Base-by-base conservation (phyloP, 2,329 filamentous ascomycete species). In the Pyrenochaeta sp. region DNA sequence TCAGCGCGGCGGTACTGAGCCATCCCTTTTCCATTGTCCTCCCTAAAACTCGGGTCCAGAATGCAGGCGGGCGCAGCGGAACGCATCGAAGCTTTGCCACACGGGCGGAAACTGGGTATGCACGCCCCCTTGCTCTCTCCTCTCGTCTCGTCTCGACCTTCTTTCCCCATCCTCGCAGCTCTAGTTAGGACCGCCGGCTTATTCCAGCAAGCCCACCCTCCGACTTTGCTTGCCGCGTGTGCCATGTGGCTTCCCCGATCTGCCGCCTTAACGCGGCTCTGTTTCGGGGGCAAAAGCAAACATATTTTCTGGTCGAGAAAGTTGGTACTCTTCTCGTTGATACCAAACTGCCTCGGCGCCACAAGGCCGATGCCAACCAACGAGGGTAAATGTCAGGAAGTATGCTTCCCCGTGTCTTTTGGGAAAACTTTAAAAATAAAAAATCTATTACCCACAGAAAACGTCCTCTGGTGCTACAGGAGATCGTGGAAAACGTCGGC, bases 21-120 rank as follows among this genome's bases (percentile, higher is more conserved):
- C 39, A 47, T 47, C 48, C 53, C 50, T 48, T 31, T 45, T 23
- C 31, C 45, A 41, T 41, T 51, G n/a, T n/a, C n/a, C 44, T 38
- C 47, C 54, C 57, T 49, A 47, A 24, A 41, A 49, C 44, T 52
- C 47, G 58, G 58, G 48, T 59, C 50, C 51, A 45, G 44, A 39
- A 40, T 44, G 39, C 49, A 45, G 14, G 42, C 47, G 42, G 48
- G 51, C 36, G 54, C 41, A 47, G 51, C 31, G 55, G 58, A 42
- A 47, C 35, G 51, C 44, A 53, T 58, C 48, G 37, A 58, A 51
- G 49, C 55, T 55, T 65, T 51, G 58, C 61, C 61, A 62, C 62
- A 54, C 48, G 35, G 41, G 53, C 51, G 47, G 51, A 51, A 56
- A 23, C 37, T 29, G 19, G 41, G n/a, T n/a, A n/a, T n/a, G n/a